Conservation (phyloP, 352 stramenopile genomes). For the Pythium plurisporium region DNA sequence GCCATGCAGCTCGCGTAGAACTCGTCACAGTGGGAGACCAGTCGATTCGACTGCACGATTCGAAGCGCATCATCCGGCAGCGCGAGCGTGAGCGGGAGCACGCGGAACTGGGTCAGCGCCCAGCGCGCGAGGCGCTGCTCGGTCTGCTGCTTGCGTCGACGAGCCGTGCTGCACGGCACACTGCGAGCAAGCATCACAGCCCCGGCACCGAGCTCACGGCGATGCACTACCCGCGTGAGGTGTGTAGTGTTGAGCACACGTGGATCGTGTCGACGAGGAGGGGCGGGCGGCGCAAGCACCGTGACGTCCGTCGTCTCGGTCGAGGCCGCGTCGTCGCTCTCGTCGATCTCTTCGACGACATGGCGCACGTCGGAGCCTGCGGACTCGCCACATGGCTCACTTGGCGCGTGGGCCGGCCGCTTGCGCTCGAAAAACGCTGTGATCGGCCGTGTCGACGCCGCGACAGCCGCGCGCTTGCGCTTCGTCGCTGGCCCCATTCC, state of each 20-base stretch:
- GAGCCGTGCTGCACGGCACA: slow-evolving; percentile 20
- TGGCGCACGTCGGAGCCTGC: slow-evolving; percentile 4
- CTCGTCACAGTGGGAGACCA: slow-evolving; percentile 37
- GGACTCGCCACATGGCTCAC: background rate
- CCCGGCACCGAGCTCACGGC: slow-evolving; percentile 33
- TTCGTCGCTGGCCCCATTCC: slow-evolving; percentile 12
- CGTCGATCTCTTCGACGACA: slow-evolving; percentile 18
- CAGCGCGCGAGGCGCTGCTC: slow-evolving; percentile 53
- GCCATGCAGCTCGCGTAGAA: slow-evolving; percentile 67
- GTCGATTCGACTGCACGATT: slow-evolving; percentile 9
- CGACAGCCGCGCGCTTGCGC: slow-evolving; percentile 23
- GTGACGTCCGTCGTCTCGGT: background rate
- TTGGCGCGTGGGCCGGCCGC: slow-evolving; percentile 7
- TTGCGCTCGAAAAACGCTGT: slow-evolving; percentile 72
- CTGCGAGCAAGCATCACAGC: slow-evolving; percentile 4
- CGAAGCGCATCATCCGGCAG: slow-evolving; percentile 23
- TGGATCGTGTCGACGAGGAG: background rate
- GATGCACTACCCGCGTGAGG: slow-evolving; percentile 33
- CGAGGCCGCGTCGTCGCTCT: slow-evolving; percentile 6
- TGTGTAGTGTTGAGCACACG: slow-evolving; percentile 16
- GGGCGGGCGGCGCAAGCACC: background rate
- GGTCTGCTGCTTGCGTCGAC: slow-evolving; percentile 26
- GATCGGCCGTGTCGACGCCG: slow-evolving; percentile 32
- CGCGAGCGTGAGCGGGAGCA: slow-evolving; percentile 37
- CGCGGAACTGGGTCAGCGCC: slow-evolving; percentile 45